Base-by-base conservation (phyloP, 257 asterid genomes). In the Apocynum venetum region DNA sequence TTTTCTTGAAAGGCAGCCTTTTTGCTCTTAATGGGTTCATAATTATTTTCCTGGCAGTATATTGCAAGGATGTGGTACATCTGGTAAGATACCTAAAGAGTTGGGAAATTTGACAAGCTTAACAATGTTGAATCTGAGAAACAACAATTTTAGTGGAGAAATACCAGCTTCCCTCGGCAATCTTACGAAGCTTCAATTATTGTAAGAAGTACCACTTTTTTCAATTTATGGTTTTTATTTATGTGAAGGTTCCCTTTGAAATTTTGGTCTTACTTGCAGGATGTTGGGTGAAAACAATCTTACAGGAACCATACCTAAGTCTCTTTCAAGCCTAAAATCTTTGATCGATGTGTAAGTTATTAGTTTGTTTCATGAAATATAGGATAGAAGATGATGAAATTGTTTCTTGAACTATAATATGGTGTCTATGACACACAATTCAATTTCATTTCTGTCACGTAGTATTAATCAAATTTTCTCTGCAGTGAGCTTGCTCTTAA, bases 401-500 rank as follows among this genome's bases (percentile, higher is more conserved):
- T 35, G 65, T 59, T 64, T 55, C 31, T 44, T 19, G 60, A 79
- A 8, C 55, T 8, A 46, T 60, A 52, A n/a, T 64, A 44, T 51
- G 66, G 53, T 17, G 31, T 25, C 31, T 25, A 25, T 25, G 31
- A 25, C 31, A 25, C 31, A 25, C 31, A 25, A 25, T 25, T 25
- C 31, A 49, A 7, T 53, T 71, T 55, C n/a, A 35, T 63, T n/a
- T 72, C 75, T 44, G 73, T 60, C 47, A 71, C 65, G 48, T 25
- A 25, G 51, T 75, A 60, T 69, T 87, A 65, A 82, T 66, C 53
- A 43, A 63, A 47, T 73, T 73, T 47, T 51, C 11, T 81, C 38
- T 89, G 89, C 95, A 96, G 99, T 49, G 95, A 93, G 86, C 93
- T 96, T 66, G 91, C 85, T 79, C 91, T 90, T 8, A 96, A 96